Percentiles rank a stretch among this genome's conserved stretches.
These are phyloP conservation scores for Populus alba DNA, from an alignment of 345 rosid genomes.

Conservation along the genomic window DNA sequence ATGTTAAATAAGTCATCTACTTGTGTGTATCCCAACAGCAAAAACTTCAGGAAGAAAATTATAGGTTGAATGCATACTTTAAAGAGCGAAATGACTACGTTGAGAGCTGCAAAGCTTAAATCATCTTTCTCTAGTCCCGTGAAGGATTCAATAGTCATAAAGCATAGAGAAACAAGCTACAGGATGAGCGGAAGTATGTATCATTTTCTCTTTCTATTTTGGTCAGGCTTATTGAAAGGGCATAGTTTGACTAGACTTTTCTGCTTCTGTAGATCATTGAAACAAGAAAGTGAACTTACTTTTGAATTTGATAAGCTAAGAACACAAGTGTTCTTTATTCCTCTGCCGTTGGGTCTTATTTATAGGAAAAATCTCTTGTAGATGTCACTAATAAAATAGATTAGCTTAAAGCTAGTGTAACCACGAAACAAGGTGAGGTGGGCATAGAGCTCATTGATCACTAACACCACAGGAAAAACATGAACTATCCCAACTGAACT, in stretches of 20 bases:
- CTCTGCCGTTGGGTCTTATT: neutral
- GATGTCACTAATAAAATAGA: conserved; percentile 75
- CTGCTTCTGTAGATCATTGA: conserved; percentile 51
- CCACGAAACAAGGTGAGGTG: too few relatives aligned
- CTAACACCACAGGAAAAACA: too few relatives aligned
- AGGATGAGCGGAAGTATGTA: conserved; percentile 82
- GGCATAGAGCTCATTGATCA: too few relatives aligned
- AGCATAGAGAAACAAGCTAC: conserved; percentile 72
- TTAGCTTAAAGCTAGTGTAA: conserved; percentile 59
- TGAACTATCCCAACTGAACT: too few relatives aligned
- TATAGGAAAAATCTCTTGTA: conserved; percentile 69
- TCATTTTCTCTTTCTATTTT: conserved; percentile 14
- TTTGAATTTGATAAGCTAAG: conserved; percentile 80
- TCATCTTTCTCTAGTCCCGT: conserved; percentile 52
- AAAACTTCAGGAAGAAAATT: conserved; percentile 71
- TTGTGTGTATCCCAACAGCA: conserved; percentile 43
- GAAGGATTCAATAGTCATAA: conserved; percentile 49
- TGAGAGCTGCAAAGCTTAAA: conserved; percentile 50
- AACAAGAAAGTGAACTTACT: conserved; percentile 74
- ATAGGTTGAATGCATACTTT: conserved; percentile 52
- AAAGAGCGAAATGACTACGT: conserved; percentile 52
- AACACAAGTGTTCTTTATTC: conserved; percentile 29
- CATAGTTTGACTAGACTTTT: conserved; percentile 4
- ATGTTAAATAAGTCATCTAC: neutral
- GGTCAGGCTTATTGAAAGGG: conserved; percentile 4